Evolutionary conservation across 106 monocot species (phyloP), one percentile per base, ranked within the genome.

Genomic region (Hemerocallis citrina): DNA sequence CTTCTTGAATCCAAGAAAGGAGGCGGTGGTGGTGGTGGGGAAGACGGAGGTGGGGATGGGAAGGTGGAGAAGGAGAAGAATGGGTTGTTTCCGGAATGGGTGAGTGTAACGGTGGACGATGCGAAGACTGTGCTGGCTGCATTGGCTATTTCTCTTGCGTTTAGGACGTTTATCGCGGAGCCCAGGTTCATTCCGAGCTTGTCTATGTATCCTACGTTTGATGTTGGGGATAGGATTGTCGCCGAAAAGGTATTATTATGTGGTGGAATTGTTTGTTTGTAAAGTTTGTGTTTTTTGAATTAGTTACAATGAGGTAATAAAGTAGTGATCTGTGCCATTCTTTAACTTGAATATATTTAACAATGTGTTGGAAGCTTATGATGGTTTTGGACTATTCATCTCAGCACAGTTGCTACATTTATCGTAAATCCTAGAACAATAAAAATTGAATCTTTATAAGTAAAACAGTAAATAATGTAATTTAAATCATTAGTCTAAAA

Each of bases 141-240:
- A 9, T 36, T 98, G 33, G 96, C 74, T 1, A 72, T 98, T 16
- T 84, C 91, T 15, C 46, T 98, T 29, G 91, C 91, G 7, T 92
- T 98, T 66, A 76, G 91, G 17, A 72, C 96, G 17, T 98, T 85
- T 27, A 72, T 98, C 10, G 96, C 96, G 0, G 96, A 98, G 80
- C 96, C 96, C 22, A 60, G 96, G 44, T 98, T 85, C 67, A 98
- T 98, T 27, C 96, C 96, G 29, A 91, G 91, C 1, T 79, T 98
- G 39, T 98, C 96, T 3, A 98, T 98, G 96, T 98, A 85, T 64
- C 96, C 96, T 13, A 98, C 96, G 17, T 98, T 91, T 40, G 81
- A 87, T 64, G 79, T 98, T 16, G 96, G 96, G 22, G 96, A 98
- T 47, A 84, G 91, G 23, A 54, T 98, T 52, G 96, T 98, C 25